phyloP scores from a whole-genome alignment of 768 basidiomycete species.

The Leccinum uliginosum region DNA sequence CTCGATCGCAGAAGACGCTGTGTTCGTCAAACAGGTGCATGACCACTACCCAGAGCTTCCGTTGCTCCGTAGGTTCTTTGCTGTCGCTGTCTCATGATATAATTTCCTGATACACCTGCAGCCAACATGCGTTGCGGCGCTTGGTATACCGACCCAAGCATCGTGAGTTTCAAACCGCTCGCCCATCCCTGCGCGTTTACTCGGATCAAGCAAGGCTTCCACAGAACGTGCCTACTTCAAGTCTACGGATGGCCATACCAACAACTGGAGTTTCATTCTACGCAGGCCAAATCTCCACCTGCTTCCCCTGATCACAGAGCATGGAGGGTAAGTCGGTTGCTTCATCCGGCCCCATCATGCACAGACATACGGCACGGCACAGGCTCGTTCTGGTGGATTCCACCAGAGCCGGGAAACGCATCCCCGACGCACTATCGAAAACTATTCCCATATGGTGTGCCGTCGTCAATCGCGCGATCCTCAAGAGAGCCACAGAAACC shows the following conservation, averaged over 20 bases:
- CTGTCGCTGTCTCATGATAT: neutral
- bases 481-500: conserved; percentile 7
- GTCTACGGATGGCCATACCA: conserved; percentile 84
- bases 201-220: conserved; percentile 6
- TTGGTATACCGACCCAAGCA: conserved; percentile 81
- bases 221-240: conserved; percentile 71
- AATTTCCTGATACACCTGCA: conserved; percentile 23
- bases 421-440: conserved; percentile 91
- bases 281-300: conserved; percentile 82
- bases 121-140: conserved; percentile 93
- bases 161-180: conserved; percentile 36
- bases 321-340: conserved; percentile 51
- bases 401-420: conserved; percentile 86
- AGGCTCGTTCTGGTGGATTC: conserved; percentile 90
- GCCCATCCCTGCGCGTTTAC: neutral
- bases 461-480: conserved; percentile 69
- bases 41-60: conserved; percentile 47
- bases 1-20: conserved; percentile 75
- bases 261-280: conserved; percentile 82
- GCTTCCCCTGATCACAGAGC: conserved; percentile 48
- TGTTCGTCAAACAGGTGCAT: conserved; percentile 59
- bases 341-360: neutral
- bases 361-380: neutral
- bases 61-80: conserved; percentile 47
- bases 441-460: conserved; percentile 95